Base-by-base conservation (phyloP, 1,284 basidiomycete species). In the Stygiomarasmius scandens region DNA sequence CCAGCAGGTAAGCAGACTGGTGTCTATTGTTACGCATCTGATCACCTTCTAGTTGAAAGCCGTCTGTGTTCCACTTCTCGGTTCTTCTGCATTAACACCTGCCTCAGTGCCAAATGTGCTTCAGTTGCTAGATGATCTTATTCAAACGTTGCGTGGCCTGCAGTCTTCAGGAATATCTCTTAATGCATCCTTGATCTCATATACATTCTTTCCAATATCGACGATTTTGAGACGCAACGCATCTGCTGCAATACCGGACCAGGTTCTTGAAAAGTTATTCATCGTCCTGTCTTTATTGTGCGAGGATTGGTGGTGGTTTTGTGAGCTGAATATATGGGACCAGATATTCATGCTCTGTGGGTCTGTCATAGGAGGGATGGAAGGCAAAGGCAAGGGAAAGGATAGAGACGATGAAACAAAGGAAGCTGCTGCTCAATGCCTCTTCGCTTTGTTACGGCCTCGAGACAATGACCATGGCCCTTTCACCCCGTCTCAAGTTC, bases 171-270 rank as follows among this genome's bases (percentile, higher is more conserved):
- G 71, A 14, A 57, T 55, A 58, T 48, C 67, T 3, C 79, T 94
- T 32, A 77, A 81, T 1, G 69, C 83, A 0, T 80, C 83, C n/a
- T 77, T 95, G 43, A 83, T 93, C 47, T 88, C 89, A 53, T 98
- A 97, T 71, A 76, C 87, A 32, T 92, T 95, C 73, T 91, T 93
- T 64, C 95, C 95, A 1, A 69, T 97, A 55, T 92, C 93, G 0
- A 84, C 86, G 24, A 84, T 96, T 49, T 79, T 97, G 22, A 86
- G 89, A 52, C 85, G 90, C 29, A 91, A 93, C 66, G 62, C 78
- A 8, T 81, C 87, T 9, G 66, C 79, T 2, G 72, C 79, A 9
- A 86, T 95, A 38, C 91, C 94, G 8, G 90, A 96, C 67, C 85
- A 85, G 63, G 75, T 94, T 23, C 75, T 96, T 53, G 92, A 95